These are phyloP conservation scores for Allium fistulosum DNA, from an alignment of 106 monocot species.

Conservation along the genomic window DNA sequence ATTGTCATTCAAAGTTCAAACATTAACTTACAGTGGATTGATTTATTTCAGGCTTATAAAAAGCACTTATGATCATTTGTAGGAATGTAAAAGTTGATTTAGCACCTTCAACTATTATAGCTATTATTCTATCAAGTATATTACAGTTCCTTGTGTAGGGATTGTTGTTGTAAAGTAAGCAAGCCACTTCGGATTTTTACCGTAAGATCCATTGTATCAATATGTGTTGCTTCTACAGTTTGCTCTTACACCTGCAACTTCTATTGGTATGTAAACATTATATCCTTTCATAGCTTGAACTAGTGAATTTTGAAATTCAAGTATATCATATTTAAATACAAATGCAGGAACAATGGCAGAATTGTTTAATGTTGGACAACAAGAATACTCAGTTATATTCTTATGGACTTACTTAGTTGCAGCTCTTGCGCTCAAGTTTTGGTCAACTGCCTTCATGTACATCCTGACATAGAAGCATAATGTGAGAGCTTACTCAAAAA, in stretches of 20 bases:
- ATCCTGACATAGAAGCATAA: conserved; percentile 7
- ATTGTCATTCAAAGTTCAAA: too few species aligned
- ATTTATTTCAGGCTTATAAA: too few species aligned
- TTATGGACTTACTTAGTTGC: conserved; percentile 17
- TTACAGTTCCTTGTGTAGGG: conserved; percentile 50
- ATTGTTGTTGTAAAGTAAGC: conserved; percentile 48
- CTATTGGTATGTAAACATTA: conserved; percentile 35
- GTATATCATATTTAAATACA: too few species aligned
- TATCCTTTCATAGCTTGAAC: too few species aligned
- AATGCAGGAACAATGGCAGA: conserved; percentile 18
- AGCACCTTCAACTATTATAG: conserved; percentile 14
- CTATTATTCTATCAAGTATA: conserved; percentile 23
- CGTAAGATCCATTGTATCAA: conserved; percentile 56
- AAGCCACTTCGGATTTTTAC: conserved; percentile 35
- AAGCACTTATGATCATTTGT: neutral
- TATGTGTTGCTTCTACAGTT: conserved; percentile 72
- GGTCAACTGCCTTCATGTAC: conserved; percentile 16
- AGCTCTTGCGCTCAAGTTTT: conserved; percentile 14
- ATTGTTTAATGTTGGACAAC: conserved; percentile 17
- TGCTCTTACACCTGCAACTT: conserved; percentile 64
- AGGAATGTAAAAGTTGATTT: conserved; percentile 45
- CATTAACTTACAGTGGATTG: too few species aligned
- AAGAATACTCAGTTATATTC: conserved; percentile 25
- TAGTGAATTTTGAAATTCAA: too few species aligned
- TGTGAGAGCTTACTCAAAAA: neutral